phyloP scores from a whole-genome alignment of 2,329 filamentous ascomycete genomes.

The Nannizziopsis arthrosporioides region DNA sequence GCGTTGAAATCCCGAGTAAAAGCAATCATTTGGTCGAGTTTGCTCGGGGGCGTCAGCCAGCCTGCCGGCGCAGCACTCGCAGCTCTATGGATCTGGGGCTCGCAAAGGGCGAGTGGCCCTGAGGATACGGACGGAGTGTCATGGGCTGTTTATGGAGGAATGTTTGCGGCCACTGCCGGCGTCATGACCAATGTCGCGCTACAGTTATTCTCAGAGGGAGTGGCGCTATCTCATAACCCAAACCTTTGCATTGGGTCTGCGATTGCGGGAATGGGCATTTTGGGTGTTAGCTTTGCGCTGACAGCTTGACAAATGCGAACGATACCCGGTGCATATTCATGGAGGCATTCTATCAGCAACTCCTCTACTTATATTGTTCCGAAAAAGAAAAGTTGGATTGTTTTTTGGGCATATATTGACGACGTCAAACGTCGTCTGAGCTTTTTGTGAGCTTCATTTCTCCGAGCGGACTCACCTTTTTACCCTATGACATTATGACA shows the following conservation, averaged over 20 bases:
- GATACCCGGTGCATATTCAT: not conserved
- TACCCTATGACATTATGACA: too few species aligned
- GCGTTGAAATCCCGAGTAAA: slow-evolving; percentile 67
- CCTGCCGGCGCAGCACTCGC: slow-evolving; percentile 76
- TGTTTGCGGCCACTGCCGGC: slow-evolving; percentile 82
- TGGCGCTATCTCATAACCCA: slow-evolving; percentile 54
- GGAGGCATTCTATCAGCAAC: too few species aligned
- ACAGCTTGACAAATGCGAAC: slow-evolving; percentile 42
- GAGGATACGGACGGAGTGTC: slow-evolving; percentile 31
- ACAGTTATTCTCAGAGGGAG: slow-evolving; percentile 74
- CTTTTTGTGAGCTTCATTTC: too few species aligned
- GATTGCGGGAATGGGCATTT: slow-evolving; percentile 59
- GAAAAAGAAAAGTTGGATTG: too few species aligned
- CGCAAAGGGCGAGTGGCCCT: slow-evolving; percentile 35
- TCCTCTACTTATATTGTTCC: too few species aligned
- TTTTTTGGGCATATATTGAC: too few species aligned
- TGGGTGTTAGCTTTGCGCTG: slow-evolving; percentile 75
- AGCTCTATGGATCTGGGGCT: slow-evolving; percentile 71
- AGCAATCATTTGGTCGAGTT: slow-evolving; percentile 72
- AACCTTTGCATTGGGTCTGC: slow-evolving; percentile 30
- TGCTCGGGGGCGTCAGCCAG: slow-evolving; percentile 78
- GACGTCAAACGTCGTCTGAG: too few species aligned
- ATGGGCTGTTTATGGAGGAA: slow-evolving; percentile 44
- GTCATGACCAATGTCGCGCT: slow-evolving; percentile 93
- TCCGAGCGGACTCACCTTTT: too few species aligned